phyloP scores from a whole-genome alignment of 2,329 filamentous ascomycete species.

The Beauveria asiatica region DNA sequence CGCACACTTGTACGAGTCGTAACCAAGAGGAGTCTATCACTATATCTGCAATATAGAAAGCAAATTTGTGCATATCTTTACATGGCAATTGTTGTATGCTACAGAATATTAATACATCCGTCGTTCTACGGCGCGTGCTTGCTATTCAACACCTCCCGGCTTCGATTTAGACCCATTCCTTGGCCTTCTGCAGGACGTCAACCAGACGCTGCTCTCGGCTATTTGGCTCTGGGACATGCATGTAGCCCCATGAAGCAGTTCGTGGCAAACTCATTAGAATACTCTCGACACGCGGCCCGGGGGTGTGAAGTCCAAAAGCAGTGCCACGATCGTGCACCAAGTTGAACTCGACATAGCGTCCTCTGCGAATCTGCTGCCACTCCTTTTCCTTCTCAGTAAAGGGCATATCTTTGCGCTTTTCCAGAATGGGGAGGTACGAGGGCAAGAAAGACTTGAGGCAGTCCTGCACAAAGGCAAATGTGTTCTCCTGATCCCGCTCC shows the following conservation, averaged over 20 bases:
- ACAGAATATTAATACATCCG: conserved; percentile 4
- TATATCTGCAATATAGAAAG: not conserved
- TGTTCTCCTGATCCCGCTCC: conserved; percentile 78
- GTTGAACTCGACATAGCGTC: conserved; percentile 98
- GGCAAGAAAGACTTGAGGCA: conserved; percentile 82
- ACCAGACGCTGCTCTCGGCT: conserved; percentile 73
- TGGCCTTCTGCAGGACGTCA: conserved; percentile 57
- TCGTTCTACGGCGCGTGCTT: not conserved
- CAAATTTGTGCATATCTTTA: not conserved
- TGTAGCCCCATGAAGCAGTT: conserved; percentile 91
- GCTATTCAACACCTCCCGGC: not conserved
- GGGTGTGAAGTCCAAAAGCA: conserved; percentile 86
- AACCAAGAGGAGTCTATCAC: too few species aligned
- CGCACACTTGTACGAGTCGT: not conserved
- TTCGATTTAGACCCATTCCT: conserved; percentile 52
- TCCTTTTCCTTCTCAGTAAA: conserved; percentile 80
- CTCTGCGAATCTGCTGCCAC: conserved; percentile 91
- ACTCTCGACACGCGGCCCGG: conserved; percentile 85
- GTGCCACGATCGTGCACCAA: conserved; percentile 94
- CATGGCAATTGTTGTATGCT: not conserved
- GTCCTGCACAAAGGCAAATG: conserved; percentile 83
- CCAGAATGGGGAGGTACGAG: conserved; percentile 81
- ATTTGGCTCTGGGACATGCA: conserved; percentile 73
- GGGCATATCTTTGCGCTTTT: conserved; percentile 83
- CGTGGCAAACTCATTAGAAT: conserved; percentile 95